Base-by-base conservation (phyloP, 2,329 filamentous ascomycete genomes). In the Coleophoma crateriformis region DNA sequence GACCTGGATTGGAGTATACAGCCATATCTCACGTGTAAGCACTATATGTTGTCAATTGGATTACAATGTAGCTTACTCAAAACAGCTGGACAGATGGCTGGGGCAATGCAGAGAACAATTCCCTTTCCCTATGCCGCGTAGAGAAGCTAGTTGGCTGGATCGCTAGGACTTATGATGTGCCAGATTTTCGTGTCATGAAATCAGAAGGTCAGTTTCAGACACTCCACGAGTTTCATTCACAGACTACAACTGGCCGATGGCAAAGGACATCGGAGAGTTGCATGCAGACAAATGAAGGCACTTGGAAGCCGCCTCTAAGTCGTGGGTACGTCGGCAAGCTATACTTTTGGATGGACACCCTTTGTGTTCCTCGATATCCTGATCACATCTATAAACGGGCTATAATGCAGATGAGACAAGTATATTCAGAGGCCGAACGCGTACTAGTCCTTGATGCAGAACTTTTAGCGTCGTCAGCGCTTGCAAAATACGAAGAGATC, bases 21-120 rank as follows among this genome's bases (percentile, higher is more conserved):
- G 49, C 44, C n/a, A 46, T 54, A 33, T 51, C 49, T 14, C 52
- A 54, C 49, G 49, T 54, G 22, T 49, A 45, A 49, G 47, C 45
- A 45, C 39, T 39, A 27, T 27, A 27, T 27, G 27, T 27, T 27
- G 22, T 27, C 27, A 7, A 27, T 3, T 27, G 27, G 17, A 12
- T 39, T 19, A 39, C 37, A 7, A 39, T 2, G 17, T 7, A 27
- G 8, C 27, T 27, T 27, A 27, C 8, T 27, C 8, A 7, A 27
- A 27, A 6, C 15, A 38, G 35, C 35, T 38, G 35, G 35, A n/a
- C 35, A 5, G 48, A 50, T 37, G 48, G 48, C 14, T 53, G 38
- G 48, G 51, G 51, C 2, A 49, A 53, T 50, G 46, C 46, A 7
- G 22, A 35, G 4, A 41, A 50, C 19, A 53, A 53, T 32, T 46